phyloP scores from a whole-genome alignment of 257 asterid species.

The Solanum pennellii region DNA sequence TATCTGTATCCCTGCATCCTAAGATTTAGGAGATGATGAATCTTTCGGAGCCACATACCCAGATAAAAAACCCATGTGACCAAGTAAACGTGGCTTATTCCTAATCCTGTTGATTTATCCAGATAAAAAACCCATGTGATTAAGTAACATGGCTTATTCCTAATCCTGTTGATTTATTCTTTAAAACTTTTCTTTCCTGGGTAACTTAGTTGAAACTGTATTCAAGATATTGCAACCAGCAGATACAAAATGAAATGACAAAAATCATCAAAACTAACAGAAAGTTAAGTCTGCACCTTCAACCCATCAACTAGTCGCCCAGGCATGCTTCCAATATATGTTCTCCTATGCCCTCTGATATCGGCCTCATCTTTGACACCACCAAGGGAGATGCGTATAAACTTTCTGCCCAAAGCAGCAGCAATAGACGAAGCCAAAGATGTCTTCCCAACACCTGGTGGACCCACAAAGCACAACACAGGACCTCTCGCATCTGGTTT shows the following conservation, averaged over 20 bases:
- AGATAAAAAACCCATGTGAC: not conserved
- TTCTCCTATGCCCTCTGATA: slow-evolving; percentile 96
- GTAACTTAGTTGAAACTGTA: not conserved
- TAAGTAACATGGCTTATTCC: not conserved
- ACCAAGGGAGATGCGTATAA: slow-evolving; percentile 92
- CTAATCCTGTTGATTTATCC: not conserved
- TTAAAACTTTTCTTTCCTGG: not conserved
- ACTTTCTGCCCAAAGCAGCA: slow-evolving; percentile 92
- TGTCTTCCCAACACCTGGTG: slow-evolving; percentile 99
- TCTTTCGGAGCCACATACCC: not conserved
- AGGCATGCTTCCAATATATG: slow-evolving; percentile 98
- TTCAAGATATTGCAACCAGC: not conserved
- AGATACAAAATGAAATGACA: not conserved
- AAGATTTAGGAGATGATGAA: not conserved
- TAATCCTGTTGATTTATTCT: not conserved
- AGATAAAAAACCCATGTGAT: not conserved
- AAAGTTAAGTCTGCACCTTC: slow-evolving; percentile 36
- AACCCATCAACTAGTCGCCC: slow-evolving; percentile 98
- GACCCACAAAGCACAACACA: slow-evolving; percentile 95
- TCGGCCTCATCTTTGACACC: slow-evolving; percentile 99
- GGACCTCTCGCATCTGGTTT: slow-evolving; percentile 99
- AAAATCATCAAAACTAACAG: not conserved
- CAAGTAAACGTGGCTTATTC: not conserved
- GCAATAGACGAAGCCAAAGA: slow-evolving; percentile 97
- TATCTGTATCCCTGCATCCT: not conserved